Conservation (phyloP, 1,284 basidiomycete genomes). For the Trichosporon sp. region DNA sequence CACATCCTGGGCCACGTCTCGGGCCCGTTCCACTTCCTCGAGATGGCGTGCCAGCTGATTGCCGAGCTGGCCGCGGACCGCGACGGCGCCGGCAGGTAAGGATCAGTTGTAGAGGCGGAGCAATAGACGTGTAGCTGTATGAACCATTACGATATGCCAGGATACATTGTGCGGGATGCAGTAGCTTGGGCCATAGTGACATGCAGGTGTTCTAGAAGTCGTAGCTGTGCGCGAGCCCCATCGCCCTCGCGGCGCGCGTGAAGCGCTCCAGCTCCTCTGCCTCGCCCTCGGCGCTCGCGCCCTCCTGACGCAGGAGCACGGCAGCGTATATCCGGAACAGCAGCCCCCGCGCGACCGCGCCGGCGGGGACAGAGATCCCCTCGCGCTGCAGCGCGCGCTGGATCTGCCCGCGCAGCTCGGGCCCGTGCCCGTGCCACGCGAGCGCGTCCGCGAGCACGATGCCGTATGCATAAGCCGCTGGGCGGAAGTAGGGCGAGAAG, state of each 20-base stretch:
- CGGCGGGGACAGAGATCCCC: not conserved
- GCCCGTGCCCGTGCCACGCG: not conserved
- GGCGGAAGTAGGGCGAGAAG: not conserved
- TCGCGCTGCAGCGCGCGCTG: not conserved
- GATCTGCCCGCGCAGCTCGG: not conserved
- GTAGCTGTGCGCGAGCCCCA: not conserved
- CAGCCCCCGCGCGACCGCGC: not conserved
- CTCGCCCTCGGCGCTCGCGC: not conserved
- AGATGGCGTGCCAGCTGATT: constrained; percentile 71
- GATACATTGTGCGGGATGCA: too few relatives aligned
- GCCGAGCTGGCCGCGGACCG: constrained; percentile 50
- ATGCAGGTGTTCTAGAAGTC: too few relatives aligned
- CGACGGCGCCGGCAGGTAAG: constrained; percentile 13
- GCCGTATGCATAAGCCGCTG: not conserved
- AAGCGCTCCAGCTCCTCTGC: not conserved
- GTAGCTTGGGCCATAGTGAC: too few relatives aligned
- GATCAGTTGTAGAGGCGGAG: not conserved
- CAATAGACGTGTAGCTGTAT: constrained; percentile 7
- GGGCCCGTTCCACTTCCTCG: constrained; percentile 90
- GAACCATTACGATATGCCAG: not conserved
- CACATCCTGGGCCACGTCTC: constrained; percentile 58
- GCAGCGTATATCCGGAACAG: not conserved
- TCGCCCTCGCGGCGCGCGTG: not conserved
- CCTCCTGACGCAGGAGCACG: not conserved
- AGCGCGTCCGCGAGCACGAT: not conserved